Evolutionary conservation across 257 asterid genomes (phyloP), one percentile per base, ranked within the genome.

Genomic region (Ocimum tenuiflorum): DNA sequence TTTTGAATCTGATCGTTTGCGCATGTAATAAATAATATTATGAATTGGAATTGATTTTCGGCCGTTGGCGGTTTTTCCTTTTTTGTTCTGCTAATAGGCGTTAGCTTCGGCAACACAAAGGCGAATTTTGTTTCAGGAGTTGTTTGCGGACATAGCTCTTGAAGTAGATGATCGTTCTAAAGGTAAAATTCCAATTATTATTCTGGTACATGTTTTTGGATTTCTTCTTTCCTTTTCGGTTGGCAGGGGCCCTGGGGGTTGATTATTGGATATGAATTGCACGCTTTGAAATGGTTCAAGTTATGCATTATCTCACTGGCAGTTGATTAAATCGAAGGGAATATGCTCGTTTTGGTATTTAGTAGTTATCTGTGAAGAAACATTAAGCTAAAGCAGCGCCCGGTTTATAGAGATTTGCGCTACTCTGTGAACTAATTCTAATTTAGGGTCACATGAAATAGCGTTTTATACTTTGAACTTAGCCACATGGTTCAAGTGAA

Each of bases 141-240:
- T 94, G 68, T 94, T 94, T 22, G 95, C 97, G 12, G 97, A 94
- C 67, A 68, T 88, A 39, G 99, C 99, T 71, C 78, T 90, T 72
- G 99, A 94, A 73, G 97, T 94, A 13, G 99, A 90, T 81, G 92
- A 94, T 71, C 92, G 96, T 60, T 94, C 97, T 1, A 86, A 81
- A 90, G 97, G 97, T 94, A 33, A 67, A 49, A 52, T 14, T 19
- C 31, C 35, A 20, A 45, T 35, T 39, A 47, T n/a, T 62, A 23
- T 57, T 43, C 35, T 27, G 67, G 23, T 59, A 17, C 50, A 36
- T 39, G 38, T 45, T 69, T 72, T 6, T 33, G 63, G 39, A 46
- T 46, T 54, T 48, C 0, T 13, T 4, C 22, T 29, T 58, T 10
- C 57, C 27, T 39, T 24, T 8, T 11, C 12, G 19, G 65, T 49